These are phyloP conservation scores for Fusarium sp. DNA, from an alignment of 2,329 filamentous ascomycete species.

Conservation along the genomic window DNA sequence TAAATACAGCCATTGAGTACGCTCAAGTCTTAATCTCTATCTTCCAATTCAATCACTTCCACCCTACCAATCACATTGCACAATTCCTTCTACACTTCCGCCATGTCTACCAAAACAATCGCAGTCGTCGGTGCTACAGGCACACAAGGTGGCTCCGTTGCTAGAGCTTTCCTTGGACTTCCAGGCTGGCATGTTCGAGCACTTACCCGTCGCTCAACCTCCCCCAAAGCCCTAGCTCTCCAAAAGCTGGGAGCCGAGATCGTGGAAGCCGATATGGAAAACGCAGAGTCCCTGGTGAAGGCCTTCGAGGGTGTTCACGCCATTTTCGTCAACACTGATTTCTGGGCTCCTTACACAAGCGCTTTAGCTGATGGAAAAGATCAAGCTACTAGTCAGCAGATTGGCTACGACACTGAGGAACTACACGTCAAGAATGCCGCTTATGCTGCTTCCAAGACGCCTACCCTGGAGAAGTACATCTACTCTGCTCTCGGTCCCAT, in stretches of 20 bases:
- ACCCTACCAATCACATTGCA: fast-evolving
- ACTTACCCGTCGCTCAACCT: constrained; percentile 59
- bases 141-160: constrained; percentile 63
- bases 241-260: constrained; percentile 57
- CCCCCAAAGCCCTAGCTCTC: constrained; percentile 57
- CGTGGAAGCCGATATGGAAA: constrained; percentile 60
- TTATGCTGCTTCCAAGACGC: constrained; percentile 60
- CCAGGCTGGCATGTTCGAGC: constrained; percentile 59
- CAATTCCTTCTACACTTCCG: not conserved
- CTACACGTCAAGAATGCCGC: constrained; percentile 67
- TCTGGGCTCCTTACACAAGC: constrained; percentile 61
- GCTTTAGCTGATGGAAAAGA: constrained; percentile 55
- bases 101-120: constrained; percentile 51
- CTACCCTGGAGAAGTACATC: constrained; percentile 60
- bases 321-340: constrained; percentile 68
- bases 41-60: not conserved
- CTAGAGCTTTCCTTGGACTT: constrained; percentile 56
- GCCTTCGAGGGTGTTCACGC: constrained; percentile 60
- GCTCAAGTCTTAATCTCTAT: fast-evolving
- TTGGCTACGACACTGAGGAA: constrained; percentile 61
- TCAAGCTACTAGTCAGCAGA: constrained; percentile 52
- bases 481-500: constrained; percentile 65
- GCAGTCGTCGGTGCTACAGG: constrained; percentile 62
- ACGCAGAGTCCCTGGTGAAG: constrained; percentile 53
- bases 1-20: fast-evolving